Percentiles rank a stretch among this genome's conserved stretches.
Conservation (phyloP, 2,329 filamentous ascomycete genomes). For the Ascochyta pisi region DNA sequence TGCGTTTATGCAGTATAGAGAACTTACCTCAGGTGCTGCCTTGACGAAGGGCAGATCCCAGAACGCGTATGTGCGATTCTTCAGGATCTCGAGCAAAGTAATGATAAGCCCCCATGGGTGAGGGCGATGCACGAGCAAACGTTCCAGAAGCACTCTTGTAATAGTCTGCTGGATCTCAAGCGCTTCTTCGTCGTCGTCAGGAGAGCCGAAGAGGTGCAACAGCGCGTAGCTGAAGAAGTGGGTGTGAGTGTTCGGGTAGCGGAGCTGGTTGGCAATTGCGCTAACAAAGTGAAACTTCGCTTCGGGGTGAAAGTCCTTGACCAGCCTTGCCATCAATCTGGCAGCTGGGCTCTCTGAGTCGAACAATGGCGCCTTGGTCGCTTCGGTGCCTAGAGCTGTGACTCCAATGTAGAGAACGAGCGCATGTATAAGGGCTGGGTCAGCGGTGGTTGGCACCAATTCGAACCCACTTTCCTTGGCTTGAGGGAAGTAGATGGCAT, state of each 20-base stretch:
- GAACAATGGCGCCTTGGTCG: constrained; percentile 69
- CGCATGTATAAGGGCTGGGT: constrained; percentile 76
- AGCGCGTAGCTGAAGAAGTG: constrained; percentile 90
- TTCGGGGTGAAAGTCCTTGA: constrained; percentile 76
- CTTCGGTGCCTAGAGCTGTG: constrained; percentile 68
- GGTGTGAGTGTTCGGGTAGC: constrained; percentile 87
- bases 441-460: constrained; percentile 70
- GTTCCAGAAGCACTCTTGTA: constrained; percentile 84
- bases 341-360: constrained; percentile 71
- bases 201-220: constrained; percentile 76
- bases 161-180: constrained; percentile 90
- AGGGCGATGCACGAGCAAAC: constrained; percentile 85
- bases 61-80: constrained; percentile 89
- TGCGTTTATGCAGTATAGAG: constrained; percentile 7
- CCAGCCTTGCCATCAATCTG: constrained; percentile 75
- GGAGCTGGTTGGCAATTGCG: constrained; percentile 88
- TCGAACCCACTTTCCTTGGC: constrained; percentile 69
- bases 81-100: constrained; percentile 85
- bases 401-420: constrained; percentile 84
- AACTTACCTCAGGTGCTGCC: constrained; percentile 74
- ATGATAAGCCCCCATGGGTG: constrained; percentile 96
- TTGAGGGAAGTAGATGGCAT: constrained; percentile 70
- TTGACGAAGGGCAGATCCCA: constrained; percentile 94
- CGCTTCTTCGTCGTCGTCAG: constrained; percentile 65
- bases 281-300: constrained; percentile 83